A percentile compares a stretch with the other conserved stretches of the same genome.
These are phyloP conservation scores for Funneliformis geosporum DNA, from an alignment of 192 early-diverging fungal genomes.

Conservation along the genomic window DNA sequence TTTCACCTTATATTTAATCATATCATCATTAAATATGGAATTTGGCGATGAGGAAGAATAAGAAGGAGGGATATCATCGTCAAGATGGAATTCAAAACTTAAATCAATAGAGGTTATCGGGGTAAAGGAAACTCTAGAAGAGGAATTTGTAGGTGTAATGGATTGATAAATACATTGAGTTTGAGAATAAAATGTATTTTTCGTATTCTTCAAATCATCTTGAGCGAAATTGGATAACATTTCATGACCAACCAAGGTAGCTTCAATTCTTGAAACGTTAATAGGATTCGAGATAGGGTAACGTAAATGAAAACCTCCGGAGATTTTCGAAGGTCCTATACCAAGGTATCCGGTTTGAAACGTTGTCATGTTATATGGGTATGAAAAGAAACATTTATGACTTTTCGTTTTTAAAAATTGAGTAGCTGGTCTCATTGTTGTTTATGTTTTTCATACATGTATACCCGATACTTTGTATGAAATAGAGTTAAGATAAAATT, in stretches of 20 bases:
- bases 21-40: not conserved
- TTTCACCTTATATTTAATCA: not conserved
- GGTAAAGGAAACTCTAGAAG: no score
- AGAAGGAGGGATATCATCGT: constrained; percentile 1
- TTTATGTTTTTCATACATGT: not conserved
- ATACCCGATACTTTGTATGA: not conserved
- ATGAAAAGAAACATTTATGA: not conserved
- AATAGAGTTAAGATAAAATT: no score
- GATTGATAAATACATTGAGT: not conserved
- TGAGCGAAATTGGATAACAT: not conserved
- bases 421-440: not conserved
- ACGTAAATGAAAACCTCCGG: not conserved
- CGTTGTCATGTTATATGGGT: not conserved
- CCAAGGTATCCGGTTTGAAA: not conserved
- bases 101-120: not conserved
- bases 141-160: no score
- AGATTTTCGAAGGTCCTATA: not conserved
- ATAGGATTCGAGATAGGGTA: not conserved
- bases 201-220: not conserved
- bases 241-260: not conserved
- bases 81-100: not conserved
- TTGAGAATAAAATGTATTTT: not conserved
- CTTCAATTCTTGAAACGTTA: not conserved
- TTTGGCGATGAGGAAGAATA: not conserved
- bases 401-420: not conserved